Evolutionary conservation across 495 filamentous ascomycete species (phyloP).

Genomic region (Neurospora africana): DNA sequence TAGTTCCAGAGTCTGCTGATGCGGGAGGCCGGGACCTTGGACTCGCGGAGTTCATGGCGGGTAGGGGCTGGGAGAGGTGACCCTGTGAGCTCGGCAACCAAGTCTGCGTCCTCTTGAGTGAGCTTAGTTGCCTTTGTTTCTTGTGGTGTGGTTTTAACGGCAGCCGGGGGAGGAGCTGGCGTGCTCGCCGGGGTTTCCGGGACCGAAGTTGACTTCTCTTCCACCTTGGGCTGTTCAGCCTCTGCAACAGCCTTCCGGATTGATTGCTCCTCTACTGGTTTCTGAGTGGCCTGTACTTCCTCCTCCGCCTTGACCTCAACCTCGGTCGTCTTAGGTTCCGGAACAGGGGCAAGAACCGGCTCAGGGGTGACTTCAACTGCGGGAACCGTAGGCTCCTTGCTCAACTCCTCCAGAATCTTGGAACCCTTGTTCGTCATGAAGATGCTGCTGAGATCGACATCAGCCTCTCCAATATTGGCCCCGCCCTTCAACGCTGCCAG

Average conservation of each 20-base stretch:
- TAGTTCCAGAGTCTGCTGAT: slow-evolving; percentile 90
- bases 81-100: slow-evolving; percentile 9
- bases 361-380: background rate
- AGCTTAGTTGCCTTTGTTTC: background rate
- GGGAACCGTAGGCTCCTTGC: slow-evolving; percentile 1
- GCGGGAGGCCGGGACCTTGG: slow-evolving; percentile 79
- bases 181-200: background rate
- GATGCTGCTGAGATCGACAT: slow-evolving; percentile 26
- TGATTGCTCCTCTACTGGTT: background rate
- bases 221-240: background rate
- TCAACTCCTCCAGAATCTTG: slow-evolving; percentile 19
- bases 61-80: slow-evolving; percentile 1
- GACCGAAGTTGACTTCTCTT: background rate
- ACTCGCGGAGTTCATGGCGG: slow-evolving; percentile 71
- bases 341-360: background rate
- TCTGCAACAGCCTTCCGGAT: background rate
- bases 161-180: background rate
- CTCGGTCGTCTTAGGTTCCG: background rate
- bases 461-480: background rate
- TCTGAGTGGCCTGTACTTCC: background rate
- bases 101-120: slow-evolving; percentile 5
- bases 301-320: background rate
- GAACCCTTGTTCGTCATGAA: slow-evolving; percentile 29
- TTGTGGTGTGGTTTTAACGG: background rate
- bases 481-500: background rate